Evolutionary conservation across 768 basidiomycete genomes (phyloP).

Genomic region (Tremella fuciformis): DNA sequence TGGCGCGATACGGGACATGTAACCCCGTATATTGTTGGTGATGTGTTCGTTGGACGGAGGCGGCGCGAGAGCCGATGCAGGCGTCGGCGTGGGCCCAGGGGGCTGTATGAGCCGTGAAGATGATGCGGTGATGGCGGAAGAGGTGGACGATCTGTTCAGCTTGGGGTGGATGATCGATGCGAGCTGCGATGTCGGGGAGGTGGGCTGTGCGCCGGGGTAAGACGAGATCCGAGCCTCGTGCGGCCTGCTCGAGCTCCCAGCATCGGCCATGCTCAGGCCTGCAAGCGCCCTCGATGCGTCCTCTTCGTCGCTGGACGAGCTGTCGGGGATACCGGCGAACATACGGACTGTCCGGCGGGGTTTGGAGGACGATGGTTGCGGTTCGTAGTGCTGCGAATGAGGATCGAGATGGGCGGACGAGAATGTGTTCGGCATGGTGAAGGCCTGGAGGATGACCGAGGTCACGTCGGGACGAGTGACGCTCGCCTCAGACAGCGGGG

Average conservation of each 20-base stretch:
- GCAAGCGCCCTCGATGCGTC: too few relatives aligned
- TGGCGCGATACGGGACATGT: not conserved
- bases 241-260: not conserved
- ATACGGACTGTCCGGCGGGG: too few relatives aligned
- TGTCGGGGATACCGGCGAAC: too few relatives aligned
- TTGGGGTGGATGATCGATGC: slow-evolving; percentile 7
- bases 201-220: slow-evolving; percentile 3
- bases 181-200: slow-evolving; percentile 5
- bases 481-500: too few relatives aligned
- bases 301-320: too few relatives aligned
- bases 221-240: not conserved
- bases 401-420: too few relatives aligned
- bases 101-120: not conserved
- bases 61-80: not conserved
- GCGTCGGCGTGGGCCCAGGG: not conserved
- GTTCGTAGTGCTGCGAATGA: too few relatives aligned
- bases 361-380: too few relatives aligned
- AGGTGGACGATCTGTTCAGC: not conserved
- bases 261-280: too few relatives aligned
- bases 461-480: too few relatives aligned
- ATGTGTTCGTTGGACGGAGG: slow-evolving; percentile 1
- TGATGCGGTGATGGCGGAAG: not conserved
- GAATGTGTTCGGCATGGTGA: too few relatives aligned
- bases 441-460: too few relatives aligned
- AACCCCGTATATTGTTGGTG: slow-evolving; percentile 3